Conservation (phyloP, 1,284 basidiomycete genomes). For the Mycena sp. region DNA sequence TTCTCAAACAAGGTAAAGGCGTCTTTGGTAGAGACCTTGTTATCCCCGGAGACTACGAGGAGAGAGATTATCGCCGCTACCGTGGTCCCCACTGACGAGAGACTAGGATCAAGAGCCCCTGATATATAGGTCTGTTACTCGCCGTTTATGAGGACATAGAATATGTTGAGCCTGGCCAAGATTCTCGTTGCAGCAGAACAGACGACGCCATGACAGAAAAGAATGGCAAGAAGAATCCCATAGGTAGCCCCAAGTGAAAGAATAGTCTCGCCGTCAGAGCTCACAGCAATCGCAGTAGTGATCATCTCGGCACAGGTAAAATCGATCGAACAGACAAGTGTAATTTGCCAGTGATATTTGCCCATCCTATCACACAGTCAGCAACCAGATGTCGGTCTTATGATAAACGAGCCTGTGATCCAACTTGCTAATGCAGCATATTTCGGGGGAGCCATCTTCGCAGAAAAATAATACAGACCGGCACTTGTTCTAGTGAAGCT, state of each 20-base stretch:
- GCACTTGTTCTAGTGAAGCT: constrained; percentile 70
- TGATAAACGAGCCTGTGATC: constrained; percentile 61
- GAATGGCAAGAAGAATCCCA: constrained; percentile 70
- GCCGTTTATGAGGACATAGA: constrained; percentile 74
- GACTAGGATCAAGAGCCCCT: constrained; percentile 25
- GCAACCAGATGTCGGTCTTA: not conserved
- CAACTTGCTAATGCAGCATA: constrained; percentile 73
- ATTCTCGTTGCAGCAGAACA: constrained; percentile 76
- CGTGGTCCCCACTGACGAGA: constrained; percentile 61
- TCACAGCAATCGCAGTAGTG: constrained; percentile 72
- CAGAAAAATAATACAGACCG: constrained; percentile 79
- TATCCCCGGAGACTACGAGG: constrained; percentile 62
- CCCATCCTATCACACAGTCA: constrained; percentile 53
- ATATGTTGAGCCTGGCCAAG: constrained; percentile 72
- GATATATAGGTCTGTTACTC: constrained; percentile 32
- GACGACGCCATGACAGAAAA: constrained; percentile 71
- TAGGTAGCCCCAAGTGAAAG: constrained; percentile 70
- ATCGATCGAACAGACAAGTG: constrained; percentile 73
- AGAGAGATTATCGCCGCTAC: constrained; percentile 68
- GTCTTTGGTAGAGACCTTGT: constrained; percentile 69
- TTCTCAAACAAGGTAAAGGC: constrained; percentile 79
- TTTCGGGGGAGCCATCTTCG: constrained; percentile 69
- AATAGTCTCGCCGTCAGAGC: constrained; percentile 59
- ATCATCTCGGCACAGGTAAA: constrained; percentile 84
- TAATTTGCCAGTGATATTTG: constrained; percentile 64